Evolutionary conservation across 305 asterid genomes (phyloP).

Genomic region (Nicotiana rustica): DNA sequence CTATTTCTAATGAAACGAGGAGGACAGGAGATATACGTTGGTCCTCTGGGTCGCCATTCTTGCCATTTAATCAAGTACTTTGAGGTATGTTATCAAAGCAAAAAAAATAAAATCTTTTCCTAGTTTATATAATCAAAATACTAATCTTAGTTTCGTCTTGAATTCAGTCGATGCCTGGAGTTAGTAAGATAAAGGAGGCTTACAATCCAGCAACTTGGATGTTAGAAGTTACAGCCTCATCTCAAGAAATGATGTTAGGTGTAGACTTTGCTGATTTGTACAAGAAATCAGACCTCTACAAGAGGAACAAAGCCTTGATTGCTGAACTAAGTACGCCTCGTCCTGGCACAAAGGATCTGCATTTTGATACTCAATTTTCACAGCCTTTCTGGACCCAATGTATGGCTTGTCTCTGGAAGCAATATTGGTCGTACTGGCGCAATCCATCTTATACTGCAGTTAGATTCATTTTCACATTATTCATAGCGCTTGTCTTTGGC

Average conservation of each 20-base stretch:
- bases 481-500: slow-evolving; percentile 59
- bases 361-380: slow-evolving; percentile 51
- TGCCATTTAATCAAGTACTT: slow-evolving; percentile 60
- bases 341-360: slow-evolving; percentile 52
- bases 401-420: slow-evolving; percentile 66
- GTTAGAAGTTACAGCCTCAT: slow-evolving; percentile 59
- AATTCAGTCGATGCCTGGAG: slow-evolving; percentile 48
- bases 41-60: slow-evolving; percentile 64
- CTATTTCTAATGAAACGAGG: slow-evolving; percentile 71
- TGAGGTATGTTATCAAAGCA: slow-evolving; percentile 42
- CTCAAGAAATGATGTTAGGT: slow-evolving; percentile 61
- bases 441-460: slow-evolving; percentile 64
- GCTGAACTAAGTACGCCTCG: slow-evolving; percentile 53
- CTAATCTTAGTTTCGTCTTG: neutral
- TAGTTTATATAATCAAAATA: neutral
- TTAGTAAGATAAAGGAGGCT: slow-evolving; percentile 55
- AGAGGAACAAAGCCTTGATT: slow-evolving; percentile 58
- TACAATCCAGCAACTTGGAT: slow-evolving; percentile 75
- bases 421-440: slow-evolving; percentile 64
- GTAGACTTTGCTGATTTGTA: slow-evolving; percentile 55
- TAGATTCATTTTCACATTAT: slow-evolving; percentile 55
- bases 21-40: slow-evolving; percentile 69
- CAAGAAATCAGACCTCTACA: slow-evolving; percentile 57
- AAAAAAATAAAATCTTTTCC: neutral
- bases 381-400: slow-evolving; percentile 57